Evolutionary conservation across 352 stramenopile species (phyloP).

Genomic region (Phytopythium delawarense): DNA sequence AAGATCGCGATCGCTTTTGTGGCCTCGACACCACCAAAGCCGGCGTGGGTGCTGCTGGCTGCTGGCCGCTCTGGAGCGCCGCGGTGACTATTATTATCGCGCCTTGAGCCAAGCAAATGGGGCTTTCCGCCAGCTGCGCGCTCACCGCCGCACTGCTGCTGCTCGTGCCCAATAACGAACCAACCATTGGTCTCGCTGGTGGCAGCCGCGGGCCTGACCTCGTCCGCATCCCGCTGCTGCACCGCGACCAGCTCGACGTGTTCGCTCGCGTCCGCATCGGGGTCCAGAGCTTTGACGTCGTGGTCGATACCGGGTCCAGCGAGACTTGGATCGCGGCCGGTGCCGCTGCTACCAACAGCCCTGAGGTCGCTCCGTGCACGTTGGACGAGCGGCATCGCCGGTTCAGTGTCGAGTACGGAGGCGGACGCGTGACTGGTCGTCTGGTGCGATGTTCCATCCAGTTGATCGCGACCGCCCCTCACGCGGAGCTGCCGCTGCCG

Average conservation of each 20-base stretch:
- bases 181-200: too few species aligned
- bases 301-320: background rate
- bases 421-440: background rate
- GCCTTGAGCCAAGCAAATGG: too few species aligned
- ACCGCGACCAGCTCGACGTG: background rate
- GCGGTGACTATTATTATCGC: too few species aligned
- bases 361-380: background rate
- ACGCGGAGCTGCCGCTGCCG: background rate
- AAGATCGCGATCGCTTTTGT: too few species aligned
- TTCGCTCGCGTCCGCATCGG: background rate
- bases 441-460: background rate
- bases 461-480: background rate
- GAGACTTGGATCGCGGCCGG: background rate
- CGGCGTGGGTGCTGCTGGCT: too few species aligned
- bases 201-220: background rate
- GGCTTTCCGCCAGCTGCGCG: too few species aligned
- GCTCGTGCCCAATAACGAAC: too few species aligned
- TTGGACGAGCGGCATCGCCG: background rate
- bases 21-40: too few species aligned
- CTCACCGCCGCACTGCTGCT: too few species aligned
- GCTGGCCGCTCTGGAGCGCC: too few species aligned
- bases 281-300: background rate
- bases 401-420: background rate
- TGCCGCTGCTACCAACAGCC: background rate
- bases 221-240: background rate